Conservation (phyloP, 148 eudicot genomes). For the Pharnaceum exiguum region DNA sequence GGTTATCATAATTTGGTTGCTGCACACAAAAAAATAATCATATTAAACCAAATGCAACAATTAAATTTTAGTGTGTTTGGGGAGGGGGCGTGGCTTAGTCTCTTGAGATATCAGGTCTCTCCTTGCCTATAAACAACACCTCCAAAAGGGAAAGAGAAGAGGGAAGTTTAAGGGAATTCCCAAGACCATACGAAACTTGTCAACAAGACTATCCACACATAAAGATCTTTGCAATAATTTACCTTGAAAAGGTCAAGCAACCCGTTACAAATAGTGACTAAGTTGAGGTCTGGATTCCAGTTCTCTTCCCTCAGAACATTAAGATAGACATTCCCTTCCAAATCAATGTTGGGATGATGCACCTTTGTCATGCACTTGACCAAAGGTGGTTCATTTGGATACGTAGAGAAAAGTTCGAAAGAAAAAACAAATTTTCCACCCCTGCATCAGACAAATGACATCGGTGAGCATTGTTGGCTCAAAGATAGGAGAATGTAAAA, state of each 20-base stretch:
- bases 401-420: constrained; percentile 44
- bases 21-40: constrained; percentile 29
- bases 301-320: constrained; percentile 93
- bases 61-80: no score
- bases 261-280: constrained; percentile 67
- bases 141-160: no score
- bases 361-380: constrained; percentile 73
- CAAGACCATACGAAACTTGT: no score
- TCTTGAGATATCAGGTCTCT: no score
- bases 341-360: constrained; percentile 83
- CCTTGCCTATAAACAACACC: no score
- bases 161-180: no score
- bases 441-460: constrained; percentile 22
- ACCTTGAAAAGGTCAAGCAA: constrained; percentile 77
- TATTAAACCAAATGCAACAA: no score
- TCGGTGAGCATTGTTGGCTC: neutral
- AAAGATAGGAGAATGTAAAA: neutral
- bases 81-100: no score
- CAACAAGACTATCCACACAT: no score
- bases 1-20: constrained; percentile 97
- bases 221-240: constrained; percentile 1
- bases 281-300: constrained; percentile 85
- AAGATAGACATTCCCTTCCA: constrained; percentile 90
- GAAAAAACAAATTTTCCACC: constrained; percentile 51
- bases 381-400: constrained; percentile 59